Percentiles rank a stretch among this genome's conserved stretches.
Conservation (phyloP, 164 flowering plant species). For the Santalum album region DNA sequence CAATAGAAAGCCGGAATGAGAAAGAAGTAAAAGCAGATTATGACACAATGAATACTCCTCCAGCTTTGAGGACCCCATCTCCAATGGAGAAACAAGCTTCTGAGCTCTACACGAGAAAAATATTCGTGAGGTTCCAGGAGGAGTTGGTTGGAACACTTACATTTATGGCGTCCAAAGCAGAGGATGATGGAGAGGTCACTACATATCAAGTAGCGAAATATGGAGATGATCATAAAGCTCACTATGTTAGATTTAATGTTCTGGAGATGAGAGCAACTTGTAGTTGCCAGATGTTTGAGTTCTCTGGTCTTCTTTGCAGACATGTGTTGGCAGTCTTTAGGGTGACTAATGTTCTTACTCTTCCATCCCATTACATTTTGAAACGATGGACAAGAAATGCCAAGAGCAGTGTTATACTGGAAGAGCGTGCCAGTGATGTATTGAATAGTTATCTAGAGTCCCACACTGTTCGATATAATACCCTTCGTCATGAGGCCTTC, state of each 20-base stretch:
- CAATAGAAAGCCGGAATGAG: slow-evolving; percentile 69
- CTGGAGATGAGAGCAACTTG: slow-evolving; percentile 68
- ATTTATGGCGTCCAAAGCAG: slow-evolving; percentile 61
- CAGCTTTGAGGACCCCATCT: slow-evolving; percentile 65
- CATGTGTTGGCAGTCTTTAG: slow-evolving; percentile 74
- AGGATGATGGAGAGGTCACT: slow-evolving; percentile 48
- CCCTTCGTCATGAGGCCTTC: slow-evolving; percentile 62
- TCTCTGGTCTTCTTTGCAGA: slow-evolving; percentile 76
- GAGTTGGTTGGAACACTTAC: slow-evolving; percentile 72
- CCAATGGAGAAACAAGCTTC: slow-evolving; percentile 90
- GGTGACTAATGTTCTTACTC: slow-evolving; percentile 73
- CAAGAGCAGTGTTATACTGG: slow-evolving; percentile 58
- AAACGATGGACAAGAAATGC: slow-evolving; percentile 87
- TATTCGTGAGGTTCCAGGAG: slow-evolving; percentile 68
- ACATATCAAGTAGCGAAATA: slow-evolving; percentile 59
- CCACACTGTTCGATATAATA: slow-evolving; percentile 59
- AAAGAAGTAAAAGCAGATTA: slow-evolving; percentile 81
- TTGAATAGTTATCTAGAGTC: slow-evolving; percentile 51
- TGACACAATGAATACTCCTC: slow-evolving; percentile 57
- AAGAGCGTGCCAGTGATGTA: slow-evolving; percentile 33
- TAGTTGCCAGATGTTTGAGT: slow-evolving; percentile 86
- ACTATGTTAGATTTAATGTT: slow-evolving; percentile 56
- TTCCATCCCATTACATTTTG: slow-evolving; percentile 57
- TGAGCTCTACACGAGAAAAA: slow-evolving; percentile 59
- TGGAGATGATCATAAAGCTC: slow-evolving; percentile 63